phyloP scores from a whole-genome alignment of 2,329 filamentous ascomycete species.

The Massarina eburnea region DNA sequence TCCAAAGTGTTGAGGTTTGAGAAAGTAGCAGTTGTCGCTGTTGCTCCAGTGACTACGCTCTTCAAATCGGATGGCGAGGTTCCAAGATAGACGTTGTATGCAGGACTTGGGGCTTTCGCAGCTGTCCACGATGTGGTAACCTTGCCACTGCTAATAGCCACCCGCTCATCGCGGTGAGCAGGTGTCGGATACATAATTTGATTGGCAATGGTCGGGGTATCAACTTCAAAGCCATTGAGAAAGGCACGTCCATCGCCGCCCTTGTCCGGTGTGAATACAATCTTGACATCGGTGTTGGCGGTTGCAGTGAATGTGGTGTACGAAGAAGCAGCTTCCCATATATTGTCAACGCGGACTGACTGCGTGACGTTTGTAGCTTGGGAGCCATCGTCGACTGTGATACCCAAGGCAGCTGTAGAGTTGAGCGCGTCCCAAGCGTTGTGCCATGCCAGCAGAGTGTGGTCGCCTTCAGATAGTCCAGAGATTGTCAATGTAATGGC shows the following conservation, averaged over 20 bases:
- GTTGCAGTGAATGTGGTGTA: constrained; percentile 26
- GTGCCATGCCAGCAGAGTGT: constrained; percentile 33
- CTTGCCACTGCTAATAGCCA: constrained; percentile 14
- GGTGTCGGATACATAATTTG: constrained; percentile 33
- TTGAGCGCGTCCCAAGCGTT: constrained; percentile 34
- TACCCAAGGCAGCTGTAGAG: constrained; percentile 18
- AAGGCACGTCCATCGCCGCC: constrained; percentile 22
- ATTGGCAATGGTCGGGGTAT: constrained; percentile 19
- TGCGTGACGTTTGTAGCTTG: constrained; percentile 14
- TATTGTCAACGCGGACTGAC: constrained; percentile 31
- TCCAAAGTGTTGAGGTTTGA: constrained; percentile 14
- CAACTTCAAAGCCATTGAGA: constrained; percentile 38
- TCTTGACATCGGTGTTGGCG: constrained; percentile 15
- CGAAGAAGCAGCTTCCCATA: constrained; percentile 34
- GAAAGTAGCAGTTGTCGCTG: constrained; percentile 7
- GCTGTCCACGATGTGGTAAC: constrained; percentile 26
- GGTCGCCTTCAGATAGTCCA: constrained; percentile 28
- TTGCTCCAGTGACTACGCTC: constrained; percentile 8
- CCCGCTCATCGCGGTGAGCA: constrained; percentile 31
- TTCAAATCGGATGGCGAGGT: constrained; percentile 9
- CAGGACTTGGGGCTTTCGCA: constrained; percentile 8
- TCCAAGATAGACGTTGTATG: constrained; percentile 31
- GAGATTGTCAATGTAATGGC: constrained; percentile 28
- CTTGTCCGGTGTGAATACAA: constrained; percentile 16
- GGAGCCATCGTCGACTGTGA: constrained; percentile 26